phyloP scores from a whole-genome alignment of 1,139 yeast species.

The Debaryomyces fabryi region DNA sequence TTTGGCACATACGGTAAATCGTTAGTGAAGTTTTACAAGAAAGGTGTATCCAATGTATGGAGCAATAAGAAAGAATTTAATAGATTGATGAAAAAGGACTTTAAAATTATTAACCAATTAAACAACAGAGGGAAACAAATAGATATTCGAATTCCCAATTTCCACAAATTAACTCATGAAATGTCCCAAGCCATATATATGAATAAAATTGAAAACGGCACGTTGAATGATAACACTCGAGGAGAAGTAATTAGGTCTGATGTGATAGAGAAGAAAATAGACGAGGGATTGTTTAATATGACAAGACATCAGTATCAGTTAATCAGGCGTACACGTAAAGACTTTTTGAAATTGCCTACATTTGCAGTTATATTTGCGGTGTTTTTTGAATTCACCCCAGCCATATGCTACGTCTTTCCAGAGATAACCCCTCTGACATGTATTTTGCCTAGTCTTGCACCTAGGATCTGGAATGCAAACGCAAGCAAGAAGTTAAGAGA shows the following conservation, averaged over 20 bases:
- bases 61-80: conserved; percentile 30
- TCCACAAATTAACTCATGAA: conserved; percentile 30
- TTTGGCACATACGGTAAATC: conserved; percentile 41
- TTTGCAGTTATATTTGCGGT: conserved; percentile 61
- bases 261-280: conserved; percentile 9
- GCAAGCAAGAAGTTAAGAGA: conserved; percentile 12
- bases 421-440: conserved; percentile 72
- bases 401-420: conserved; percentile 61
- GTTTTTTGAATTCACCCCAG: conserved; percentile 66
- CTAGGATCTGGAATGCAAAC: conserved; percentile 35
- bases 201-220: conserved; percentile 29
- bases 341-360: conserved; percentile 60
- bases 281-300: conserved; percentile 34
- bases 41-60: conserved; percentile 58
- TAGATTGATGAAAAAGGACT: conserved; percentile 23
- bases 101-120: conserved; percentile 26
- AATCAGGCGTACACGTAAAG: conserved; percentile 58
- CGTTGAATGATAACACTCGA: conserved; percentile 17
- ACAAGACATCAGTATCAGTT: conserved; percentile 57
- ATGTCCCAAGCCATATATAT: conserved; percentile 42
- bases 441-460: conserved; percentile 53
- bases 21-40: conserved; percentile 49
- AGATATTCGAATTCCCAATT: conserved; percentile 29
- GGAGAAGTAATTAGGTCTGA: conserved; percentile 25
- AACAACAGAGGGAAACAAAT: conserved; percentile 29